Evolutionary conservation across 768 basidiomycete genomes (phyloP).

Genomic region (Lactifluus volemus): DNA sequence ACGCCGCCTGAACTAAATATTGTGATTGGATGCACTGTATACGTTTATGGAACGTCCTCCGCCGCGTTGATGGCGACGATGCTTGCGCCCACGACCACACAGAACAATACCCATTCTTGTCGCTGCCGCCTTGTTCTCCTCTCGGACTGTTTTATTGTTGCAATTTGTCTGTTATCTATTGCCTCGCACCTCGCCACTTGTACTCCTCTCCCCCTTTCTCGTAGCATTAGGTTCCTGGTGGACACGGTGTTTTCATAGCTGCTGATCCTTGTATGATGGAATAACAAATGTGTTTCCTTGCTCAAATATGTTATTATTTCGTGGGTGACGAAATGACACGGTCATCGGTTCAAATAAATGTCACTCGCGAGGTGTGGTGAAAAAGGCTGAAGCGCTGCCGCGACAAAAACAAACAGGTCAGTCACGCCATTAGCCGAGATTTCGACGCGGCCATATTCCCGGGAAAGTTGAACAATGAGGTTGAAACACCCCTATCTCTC

Average conservation of each 20-base stretch:
- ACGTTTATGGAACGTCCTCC: constrained; percentile 25
- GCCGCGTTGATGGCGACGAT: constrained; percentile 19
- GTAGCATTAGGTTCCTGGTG: constrained; percentile 20
- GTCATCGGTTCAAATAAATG: constrained; percentile 2
- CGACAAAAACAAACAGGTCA: constrained; percentile 15
- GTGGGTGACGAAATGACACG: not conserved
- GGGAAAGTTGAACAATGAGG: constrained; percentile 9
- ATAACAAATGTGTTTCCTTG: constrained; percentile 10
- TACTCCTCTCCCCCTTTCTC: constrained; percentile 14
- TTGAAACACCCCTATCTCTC: constrained; percentile 16
- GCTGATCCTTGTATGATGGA: constrained; percentile 19
- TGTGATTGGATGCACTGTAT: constrained; percentile 24
- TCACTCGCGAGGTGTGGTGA: constrained; percentile 4
- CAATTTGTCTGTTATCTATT: constrained; percentile 16
- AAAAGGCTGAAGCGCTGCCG: constrained; percentile 9
- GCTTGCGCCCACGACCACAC: constrained; percentile 27
- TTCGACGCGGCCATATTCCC: constrained; percentile 15
- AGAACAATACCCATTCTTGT: constrained; percentile 30
- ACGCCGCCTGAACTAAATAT: constrained; percentile 10
- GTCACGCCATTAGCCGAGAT: constrained; percentile 11
- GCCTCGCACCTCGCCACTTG: constrained; percentile 15
- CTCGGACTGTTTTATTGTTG: constrained; percentile 18
- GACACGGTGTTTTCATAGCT: constrained; percentile 22
- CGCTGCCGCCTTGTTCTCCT: constrained; percentile 25
- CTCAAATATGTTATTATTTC: not conserved